Percentiles rank a stretch among this genome's conserved stretches.
phyloP scores from a whole-genome alignment of 1,284 basidiomycete species.

The Ceratobasidium sp. region DNA sequence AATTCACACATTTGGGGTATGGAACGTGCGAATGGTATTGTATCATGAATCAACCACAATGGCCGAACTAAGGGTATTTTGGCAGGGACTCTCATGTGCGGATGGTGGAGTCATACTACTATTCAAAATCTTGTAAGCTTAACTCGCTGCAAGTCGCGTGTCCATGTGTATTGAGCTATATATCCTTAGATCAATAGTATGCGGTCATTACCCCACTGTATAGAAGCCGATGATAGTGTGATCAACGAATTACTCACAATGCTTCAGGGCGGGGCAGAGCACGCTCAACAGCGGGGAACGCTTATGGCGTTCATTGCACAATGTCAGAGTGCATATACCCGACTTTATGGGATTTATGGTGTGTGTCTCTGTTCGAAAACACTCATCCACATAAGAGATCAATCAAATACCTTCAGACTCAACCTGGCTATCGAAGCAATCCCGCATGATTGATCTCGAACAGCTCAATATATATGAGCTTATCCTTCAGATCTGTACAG shows the following conservation, averaged over 20 bases:
- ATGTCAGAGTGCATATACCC: background rate
- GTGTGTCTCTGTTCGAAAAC: background rate
- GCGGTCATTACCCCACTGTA: background rate
- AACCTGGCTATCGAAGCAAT: background rate
- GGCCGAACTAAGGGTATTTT: background rate
- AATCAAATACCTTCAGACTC: too few relatives aligned
- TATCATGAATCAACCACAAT: background rate
- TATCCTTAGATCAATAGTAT: background rate
- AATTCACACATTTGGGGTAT: constrained; percentile 4
- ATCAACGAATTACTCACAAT: background rate
- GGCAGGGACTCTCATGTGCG: background rate
- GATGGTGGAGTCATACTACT: background rate
- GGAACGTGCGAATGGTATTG: background rate
- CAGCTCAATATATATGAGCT: background rate
- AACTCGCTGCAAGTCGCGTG: too few relatives aligned
- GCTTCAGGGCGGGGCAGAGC: background rate
- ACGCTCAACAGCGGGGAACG: constrained; percentile 2
- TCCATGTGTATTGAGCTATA: too few relatives aligned
- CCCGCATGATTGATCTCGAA: background rate
- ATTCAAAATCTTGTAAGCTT: background rate
- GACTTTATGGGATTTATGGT: constrained; percentile 19
- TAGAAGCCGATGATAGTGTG: background rate
- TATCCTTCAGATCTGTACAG: background rate
- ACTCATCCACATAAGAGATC: too few relatives aligned
- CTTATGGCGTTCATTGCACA: constrained; percentile 18